Percentiles rank a stretch among this genome's conserved stretches.
Conservation (phyloP, 441 rosid species). For the Capsella rubella region DNA sequence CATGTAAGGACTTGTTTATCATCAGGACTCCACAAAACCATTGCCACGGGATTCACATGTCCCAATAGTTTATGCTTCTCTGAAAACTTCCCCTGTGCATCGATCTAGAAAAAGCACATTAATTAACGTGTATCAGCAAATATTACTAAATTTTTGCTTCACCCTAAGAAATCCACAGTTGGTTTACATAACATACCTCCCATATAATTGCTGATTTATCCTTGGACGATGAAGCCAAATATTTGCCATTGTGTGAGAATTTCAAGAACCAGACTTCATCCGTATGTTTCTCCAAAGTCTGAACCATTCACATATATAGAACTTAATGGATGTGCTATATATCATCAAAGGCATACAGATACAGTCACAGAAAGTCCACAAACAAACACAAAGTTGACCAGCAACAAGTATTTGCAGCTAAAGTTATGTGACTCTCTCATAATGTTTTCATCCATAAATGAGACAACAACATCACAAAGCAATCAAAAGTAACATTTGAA, state of each 20-base stretch:
- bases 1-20: too few relatives aligned
- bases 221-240: conserved; percentile 80
- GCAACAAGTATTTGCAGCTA: background rate
- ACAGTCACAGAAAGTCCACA: conserved; percentile 17
- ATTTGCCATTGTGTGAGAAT: conserved; percentile 67
- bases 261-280: conserved; percentile 91
- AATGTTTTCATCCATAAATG: conserved; percentile 3
- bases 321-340: conserved; percentile 23
- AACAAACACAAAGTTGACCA: background rate
- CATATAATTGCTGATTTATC: conserved; percentile 77
- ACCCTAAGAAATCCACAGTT: conserved; percentile 44
- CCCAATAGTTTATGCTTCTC: too few relatives aligned
- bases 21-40: too few relatives aligned
- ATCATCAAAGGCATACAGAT: conserved; percentile 18
- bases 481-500: conserved; percentile 11
- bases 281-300: conserved; percentile 72
- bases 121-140: conserved; percentile 24
- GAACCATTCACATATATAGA: conserved; percentile 49
- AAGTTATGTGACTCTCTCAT: conserved; percentile 4
- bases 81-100: too few relatives aligned
- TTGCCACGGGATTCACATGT: too few relatives aligned
- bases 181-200: too few relatives aligned
- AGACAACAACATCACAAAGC: conserved; percentile 19
- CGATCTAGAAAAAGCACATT: background rate
- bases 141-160: conserved; percentile 30